phyloP scores from a whole-genome alignment of 2,329 filamentous ascomycete genomes.

The Hirsutella minnesotensis region DNA sequence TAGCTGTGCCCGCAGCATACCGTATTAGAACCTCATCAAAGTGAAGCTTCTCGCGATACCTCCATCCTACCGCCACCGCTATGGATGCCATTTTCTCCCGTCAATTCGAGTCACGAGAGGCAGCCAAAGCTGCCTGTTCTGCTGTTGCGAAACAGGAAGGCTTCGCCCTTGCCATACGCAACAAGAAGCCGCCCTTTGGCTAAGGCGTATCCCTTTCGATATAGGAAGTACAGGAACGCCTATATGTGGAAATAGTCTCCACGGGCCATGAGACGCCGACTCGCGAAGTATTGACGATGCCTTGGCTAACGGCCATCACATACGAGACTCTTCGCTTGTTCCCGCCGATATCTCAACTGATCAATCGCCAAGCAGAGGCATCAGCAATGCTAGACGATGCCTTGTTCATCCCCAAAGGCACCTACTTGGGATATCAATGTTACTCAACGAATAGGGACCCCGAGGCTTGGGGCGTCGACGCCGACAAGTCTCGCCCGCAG shows the following conservation, averaged over 20 bases:
- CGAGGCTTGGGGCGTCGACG: constrained; percentile 17
- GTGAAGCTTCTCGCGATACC: too few species aligned
- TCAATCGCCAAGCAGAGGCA: constrained; percentile 27
- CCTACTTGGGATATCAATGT: constrained; percentile 27
- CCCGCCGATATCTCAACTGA: constrained; percentile 35
- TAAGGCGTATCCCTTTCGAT: background rate
- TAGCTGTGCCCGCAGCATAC: too few species aligned
- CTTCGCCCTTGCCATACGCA: too few species aligned
- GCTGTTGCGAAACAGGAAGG: too few species aligned
- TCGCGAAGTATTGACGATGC: constrained; percentile 15
- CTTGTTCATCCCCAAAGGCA: constrained; percentile 21
- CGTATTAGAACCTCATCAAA: too few species aligned
- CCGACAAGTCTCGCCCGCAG: constrained; percentile 23
- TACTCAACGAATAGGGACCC: constrained; percentile 26
- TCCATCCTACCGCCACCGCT: too few species aligned
- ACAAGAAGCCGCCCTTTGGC: too few species aligned
- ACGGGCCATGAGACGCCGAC: constrained; percentile 3
- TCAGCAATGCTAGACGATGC: constrained; percentile 13
- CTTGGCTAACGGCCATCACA: constrained; percentile 29
- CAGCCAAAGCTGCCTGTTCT: too few species aligned
- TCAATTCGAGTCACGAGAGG: too few species aligned
- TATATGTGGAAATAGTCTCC: constrained; percentile 18
- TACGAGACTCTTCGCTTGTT: constrained; percentile 35
- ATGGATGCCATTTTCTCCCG: too few species aligned
- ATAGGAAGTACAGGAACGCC: constrained; percentile 16